These are phyloP conservation scores for Pinus albicaulis DNA, from an alignment of 75 land plant genomes.

Conservation along the genomic window DNA sequence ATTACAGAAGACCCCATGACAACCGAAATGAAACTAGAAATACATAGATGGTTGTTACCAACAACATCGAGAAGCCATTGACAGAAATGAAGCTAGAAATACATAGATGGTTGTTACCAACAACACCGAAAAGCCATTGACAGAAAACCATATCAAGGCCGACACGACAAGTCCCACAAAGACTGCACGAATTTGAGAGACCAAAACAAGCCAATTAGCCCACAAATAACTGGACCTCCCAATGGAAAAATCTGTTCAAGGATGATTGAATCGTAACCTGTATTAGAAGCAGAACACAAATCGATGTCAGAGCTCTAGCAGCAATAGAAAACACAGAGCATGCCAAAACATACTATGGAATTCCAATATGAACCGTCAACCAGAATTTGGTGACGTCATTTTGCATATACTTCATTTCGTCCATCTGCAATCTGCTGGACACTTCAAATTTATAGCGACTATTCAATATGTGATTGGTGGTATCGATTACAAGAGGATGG, in stretches of 20 bases:
- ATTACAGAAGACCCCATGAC: too few relatives aligned
- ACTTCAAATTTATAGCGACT: conserved; percentile 20
- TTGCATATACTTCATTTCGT: conserved; percentile 6
- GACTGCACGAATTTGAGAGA: conserved; percentile 24
- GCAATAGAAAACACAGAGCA: conserved; percentile 29
- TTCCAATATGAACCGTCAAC: conserved; percentile 43
- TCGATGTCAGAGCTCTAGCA: conserved; percentile 23
- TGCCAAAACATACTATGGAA: conserved; percentile 44
- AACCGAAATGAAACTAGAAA: too few relatives aligned
- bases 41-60: too few relatives aligned
- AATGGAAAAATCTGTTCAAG: conserved; percentile 21
- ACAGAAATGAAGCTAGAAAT: too few relatives aligned
- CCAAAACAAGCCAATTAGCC: conserved; percentile 19
- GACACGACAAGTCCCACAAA: conserved; percentile 36
- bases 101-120: too few relatives aligned
- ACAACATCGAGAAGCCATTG: too few relatives aligned
- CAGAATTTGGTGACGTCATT: conserved; percentile 28
- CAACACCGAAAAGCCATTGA: too few relatives aligned
- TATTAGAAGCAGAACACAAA: conserved; percentile 19
- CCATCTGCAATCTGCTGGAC: conserved; percentile 10
- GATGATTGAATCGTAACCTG: conserved; percentile 22
- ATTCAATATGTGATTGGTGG: conserved; percentile 26
- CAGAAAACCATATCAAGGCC: conserved; percentile 36
- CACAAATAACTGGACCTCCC: conserved; percentile 41
- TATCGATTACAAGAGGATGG: conserved; percentile 24